A percentile compares a stretch with the other conserved stretches of the same genome.
Evolutionary conservation across 2,329 filamentous ascomycete species (phyloP).

Genomic region (Fusarium ambrosium): DNA sequence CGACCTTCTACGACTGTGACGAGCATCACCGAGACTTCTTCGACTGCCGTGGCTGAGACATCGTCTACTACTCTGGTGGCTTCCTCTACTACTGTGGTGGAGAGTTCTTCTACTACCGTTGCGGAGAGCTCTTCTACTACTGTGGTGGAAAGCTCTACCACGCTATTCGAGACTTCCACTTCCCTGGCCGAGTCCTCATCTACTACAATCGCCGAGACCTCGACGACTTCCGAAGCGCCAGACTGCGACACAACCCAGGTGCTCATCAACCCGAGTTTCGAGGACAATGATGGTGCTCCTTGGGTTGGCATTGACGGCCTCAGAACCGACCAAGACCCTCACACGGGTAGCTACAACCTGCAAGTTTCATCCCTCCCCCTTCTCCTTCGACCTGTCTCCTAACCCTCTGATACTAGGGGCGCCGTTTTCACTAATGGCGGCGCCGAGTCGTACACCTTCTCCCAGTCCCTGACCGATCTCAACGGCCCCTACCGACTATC

Average conservation of each 20-base stretch:
- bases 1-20: neutral
- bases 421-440: neutral
- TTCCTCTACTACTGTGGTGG: neutral
- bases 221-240: neutral
- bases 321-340: neutral
- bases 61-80: neutral
- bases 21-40: neutral
- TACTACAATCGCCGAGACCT: neutral
- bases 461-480: neutral
- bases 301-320: neutral
- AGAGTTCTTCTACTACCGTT: neutral
- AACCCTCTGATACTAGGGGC: neutral
- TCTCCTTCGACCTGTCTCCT: neutral
- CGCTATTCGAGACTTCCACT: neutral
- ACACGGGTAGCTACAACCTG: neutral
- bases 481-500: neutral
- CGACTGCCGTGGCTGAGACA: neutral
- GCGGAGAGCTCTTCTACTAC: neutral
- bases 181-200: neutral
- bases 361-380: neutral
- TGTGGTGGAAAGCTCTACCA: neutral
- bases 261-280: conserved; percentile 1
- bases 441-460: neutral
- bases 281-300: neutral
- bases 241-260: neutral